phyloP scores from a whole-genome alignment of 2,329 filamentous ascomycete genomes.

The Cryoendolithus antarcticus region DNA sequence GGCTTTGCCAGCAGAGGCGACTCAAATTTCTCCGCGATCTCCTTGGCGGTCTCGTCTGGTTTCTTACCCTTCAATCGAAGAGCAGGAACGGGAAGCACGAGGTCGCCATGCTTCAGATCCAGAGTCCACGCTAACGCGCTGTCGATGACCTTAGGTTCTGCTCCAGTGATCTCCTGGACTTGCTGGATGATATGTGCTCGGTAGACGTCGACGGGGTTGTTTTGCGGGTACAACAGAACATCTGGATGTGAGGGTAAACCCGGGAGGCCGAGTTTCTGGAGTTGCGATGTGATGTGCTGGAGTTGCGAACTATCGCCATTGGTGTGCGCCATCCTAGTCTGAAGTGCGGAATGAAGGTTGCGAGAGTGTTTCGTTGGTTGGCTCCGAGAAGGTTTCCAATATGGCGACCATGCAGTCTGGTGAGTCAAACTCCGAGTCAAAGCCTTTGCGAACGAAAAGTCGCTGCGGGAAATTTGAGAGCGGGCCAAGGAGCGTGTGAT shows the following conservation, averaged over 20 bases:
- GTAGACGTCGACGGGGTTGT: constrained; percentile 71
- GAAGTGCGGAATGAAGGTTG: no score
- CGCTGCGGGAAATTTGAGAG: no score
- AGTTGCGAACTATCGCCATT: not conserved
- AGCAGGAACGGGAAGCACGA: constrained; percentile 67
- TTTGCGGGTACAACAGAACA: constrained; percentile 41
- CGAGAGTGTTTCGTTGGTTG: no score
- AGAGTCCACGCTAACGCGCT: constrained; percentile 66
- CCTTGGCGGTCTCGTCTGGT: constrained; percentile 42
- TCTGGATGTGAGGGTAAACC: constrained; percentile 15
- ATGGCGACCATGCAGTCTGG: no score
- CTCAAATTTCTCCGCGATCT: constrained; percentile 44
- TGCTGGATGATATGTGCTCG: constrained; percentile 61
- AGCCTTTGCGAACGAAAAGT: no score
- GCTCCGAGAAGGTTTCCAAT: no score
- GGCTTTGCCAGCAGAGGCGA: constrained; percentile 63
- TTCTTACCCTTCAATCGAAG: constrained; percentile 59
- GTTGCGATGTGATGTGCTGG: constrained; percentile 16
- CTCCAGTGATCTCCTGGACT: constrained; percentile 55
- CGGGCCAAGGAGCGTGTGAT: no score
- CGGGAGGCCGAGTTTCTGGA: constrained; percentile 18
- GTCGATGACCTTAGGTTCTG: constrained; percentile 60
- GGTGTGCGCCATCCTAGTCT: constrained; percentile 2
- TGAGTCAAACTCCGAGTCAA: no score
- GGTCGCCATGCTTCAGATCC: constrained; percentile 69